These are phyloP conservation scores for Yarrowia alimentaria DNA, from an alignment of 805 yeast genomes.

Conservation along the genomic window DNA sequence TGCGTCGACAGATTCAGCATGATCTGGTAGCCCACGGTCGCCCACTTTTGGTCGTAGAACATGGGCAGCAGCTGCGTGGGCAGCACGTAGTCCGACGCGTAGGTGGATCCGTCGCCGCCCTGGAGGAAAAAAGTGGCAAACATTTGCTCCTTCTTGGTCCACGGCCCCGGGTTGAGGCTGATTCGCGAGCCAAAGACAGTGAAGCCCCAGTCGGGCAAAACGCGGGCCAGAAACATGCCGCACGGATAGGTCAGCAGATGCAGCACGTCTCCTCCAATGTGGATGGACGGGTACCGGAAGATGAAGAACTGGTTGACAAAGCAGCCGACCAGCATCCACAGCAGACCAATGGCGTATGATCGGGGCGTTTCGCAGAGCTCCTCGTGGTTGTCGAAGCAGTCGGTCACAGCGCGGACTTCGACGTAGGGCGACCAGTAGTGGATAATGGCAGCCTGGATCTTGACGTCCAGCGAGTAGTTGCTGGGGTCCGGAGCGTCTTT, in stretches of 20 bases:
- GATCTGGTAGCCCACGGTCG: conserved; percentile 44
- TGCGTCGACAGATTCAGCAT: conserved; percentile 49
- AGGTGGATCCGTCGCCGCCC: conserved; percentile 44
- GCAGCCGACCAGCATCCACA: conserved; percentile 34
- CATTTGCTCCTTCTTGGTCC: conserved; percentile 61
- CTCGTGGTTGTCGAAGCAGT: conserved; percentile 48
- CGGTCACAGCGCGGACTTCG: conserved; percentile 62
- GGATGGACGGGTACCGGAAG: conserved; percentile 51
- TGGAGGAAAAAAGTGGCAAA: conserved; percentile 47
- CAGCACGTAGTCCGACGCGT: conserved; percentile 20
- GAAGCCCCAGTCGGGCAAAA: conserved; percentile 38
- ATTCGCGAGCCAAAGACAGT: conserved; percentile 33
- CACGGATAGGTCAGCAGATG: conserved; percentile 58
- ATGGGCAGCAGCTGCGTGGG: conserved; percentile 14
- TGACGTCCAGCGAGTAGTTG: not conserved
- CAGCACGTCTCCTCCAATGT: conserved; percentile 50
- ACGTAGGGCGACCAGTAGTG: conserved; percentile 52
- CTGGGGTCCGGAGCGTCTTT: not conserved
- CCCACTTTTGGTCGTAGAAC: conserved; percentile 29
- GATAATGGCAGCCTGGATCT: not conserved
- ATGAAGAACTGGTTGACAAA: conserved; percentile 45
- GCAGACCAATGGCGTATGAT: conserved; percentile 42
- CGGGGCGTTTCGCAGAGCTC: conserved; percentile 50
- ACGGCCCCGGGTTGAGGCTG: conserved; percentile 59
- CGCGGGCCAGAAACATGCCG: conserved; percentile 41